A percentile compares a stretch with the other conserved stretches of the same genome.
phyloP scores from a whole-genome alignment of 208 protist genomes.

The Trypanosoma avium region DNA sequence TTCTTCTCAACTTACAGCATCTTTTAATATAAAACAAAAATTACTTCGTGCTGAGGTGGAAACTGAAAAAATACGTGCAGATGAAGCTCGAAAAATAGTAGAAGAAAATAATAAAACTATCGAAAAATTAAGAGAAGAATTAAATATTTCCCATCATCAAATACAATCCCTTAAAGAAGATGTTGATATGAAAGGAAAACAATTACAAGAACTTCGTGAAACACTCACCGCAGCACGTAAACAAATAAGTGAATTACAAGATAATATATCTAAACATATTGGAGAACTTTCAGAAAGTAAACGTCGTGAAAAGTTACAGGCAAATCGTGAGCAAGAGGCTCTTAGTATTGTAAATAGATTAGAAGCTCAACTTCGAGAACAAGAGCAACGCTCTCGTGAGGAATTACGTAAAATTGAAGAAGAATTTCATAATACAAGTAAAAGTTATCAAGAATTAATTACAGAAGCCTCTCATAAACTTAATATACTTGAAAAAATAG shows the following conservation, averaged over 20 bases:
- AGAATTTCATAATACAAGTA: constrained; percentile 62
- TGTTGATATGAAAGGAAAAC: constrained; percentile 22
- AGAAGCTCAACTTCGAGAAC: constrained; percentile 35
- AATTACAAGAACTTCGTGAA: constrained; percentile 9
- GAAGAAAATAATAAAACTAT: constrained; percentile 13
- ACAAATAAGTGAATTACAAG: background rate
- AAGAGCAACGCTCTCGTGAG: constrained; percentile 47
- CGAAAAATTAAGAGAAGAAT: background rate
- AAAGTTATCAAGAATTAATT: constrained; percentile 71
- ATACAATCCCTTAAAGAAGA: constrained; percentile 4
- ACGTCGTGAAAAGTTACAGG: constrained; percentile 26
- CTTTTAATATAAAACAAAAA: constrained; percentile 55
- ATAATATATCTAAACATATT: constrained; percentile 26
- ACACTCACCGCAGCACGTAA: background rate
- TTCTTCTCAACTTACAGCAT: constrained; percentile 48
- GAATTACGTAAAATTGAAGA: constrained; percentile 57
- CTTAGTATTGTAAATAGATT: constrained; percentile 22
- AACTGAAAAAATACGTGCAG: constrained; percentile 43
- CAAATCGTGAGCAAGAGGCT: constrained; percentile 25
- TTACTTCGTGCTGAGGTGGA: constrained; percentile 44
- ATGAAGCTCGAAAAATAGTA: constrained; percentile 15
- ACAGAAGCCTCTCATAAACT: constrained; percentile 61
- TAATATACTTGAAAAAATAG: constrained; percentile 52
- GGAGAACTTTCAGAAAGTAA: constrained; percentile 29
- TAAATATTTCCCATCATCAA: background rate